These are phyloP conservation scores for Mucor lusitanicus DNA, from an alignment of 371 early-diverging fungal genomes.

Conservation along the genomic window DNA sequence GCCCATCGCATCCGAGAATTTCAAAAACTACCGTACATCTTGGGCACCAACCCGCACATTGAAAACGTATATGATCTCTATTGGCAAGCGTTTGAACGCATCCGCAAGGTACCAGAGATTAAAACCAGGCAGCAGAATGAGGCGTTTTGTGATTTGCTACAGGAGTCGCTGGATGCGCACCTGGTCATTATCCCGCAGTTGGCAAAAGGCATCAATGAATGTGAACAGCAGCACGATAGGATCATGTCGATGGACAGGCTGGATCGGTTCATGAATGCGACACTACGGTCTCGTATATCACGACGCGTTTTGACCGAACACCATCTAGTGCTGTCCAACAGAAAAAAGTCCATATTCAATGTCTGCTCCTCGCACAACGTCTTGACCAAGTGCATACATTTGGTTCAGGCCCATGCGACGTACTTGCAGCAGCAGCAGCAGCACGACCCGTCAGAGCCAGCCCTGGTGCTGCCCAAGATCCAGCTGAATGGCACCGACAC, in stretches of 20 bases:
- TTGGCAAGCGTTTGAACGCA: slow-evolving; percentile 79
- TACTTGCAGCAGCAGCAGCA: neutral
- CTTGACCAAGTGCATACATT: slow-evolving; percentile 58
- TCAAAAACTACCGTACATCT: slow-evolving; percentile 80
- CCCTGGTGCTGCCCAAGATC: slow-evolving; percentile 3
- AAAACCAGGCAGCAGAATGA: slow-evolving; percentile 70
- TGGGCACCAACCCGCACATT: slow-evolving; percentile 83
- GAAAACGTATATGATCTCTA: slow-evolving; percentile 76
- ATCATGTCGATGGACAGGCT: slow-evolving; percentile 54
- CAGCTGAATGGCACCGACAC: slow-evolving; percentile 42
- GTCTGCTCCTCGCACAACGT: slow-evolving; percentile 60
- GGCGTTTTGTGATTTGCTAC: slow-evolving; percentile 67
- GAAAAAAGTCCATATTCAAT: slow-evolving; percentile 48
- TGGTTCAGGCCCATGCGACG: slow-evolving; percentile 39
- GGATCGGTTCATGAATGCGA: slow-evolving; percentile 80
- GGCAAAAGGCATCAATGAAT: slow-evolving; percentile 78
- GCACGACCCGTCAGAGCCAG: neutral
- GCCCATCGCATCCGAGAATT: slow-evolving; percentile 86
- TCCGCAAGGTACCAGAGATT: slow-evolving; percentile 67
- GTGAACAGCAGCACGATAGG: slow-evolving; percentile 48
- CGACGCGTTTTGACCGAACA: slow-evolving; percentile 84
- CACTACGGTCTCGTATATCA: slow-evolving; percentile 80
- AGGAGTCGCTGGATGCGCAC: slow-evolving; percentile 65
- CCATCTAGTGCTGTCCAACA: slow-evolving; percentile 69
- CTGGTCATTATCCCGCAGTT: slow-evolving; percentile 81